These are phyloP conservation scores for Ceratocystis colombiana DNA, from an alignment of 2,329 filamentous ascomycete genomes.

Conservation along the genomic window DNA sequence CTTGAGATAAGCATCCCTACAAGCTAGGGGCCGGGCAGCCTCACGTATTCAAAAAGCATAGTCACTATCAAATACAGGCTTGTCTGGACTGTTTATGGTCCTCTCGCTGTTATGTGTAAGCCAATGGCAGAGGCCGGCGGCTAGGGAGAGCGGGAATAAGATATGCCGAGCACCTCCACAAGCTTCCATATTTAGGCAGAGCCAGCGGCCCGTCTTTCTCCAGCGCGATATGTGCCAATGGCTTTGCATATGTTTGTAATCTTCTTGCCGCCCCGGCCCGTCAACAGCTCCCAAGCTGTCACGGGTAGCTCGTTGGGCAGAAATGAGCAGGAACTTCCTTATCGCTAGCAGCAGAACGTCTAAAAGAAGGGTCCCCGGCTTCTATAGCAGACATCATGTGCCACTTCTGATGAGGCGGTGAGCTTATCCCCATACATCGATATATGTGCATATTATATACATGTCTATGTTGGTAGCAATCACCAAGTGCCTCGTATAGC, in stretches of 20 bases:
- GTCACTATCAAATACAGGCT: neutral
- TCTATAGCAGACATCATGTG: neutral
- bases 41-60: neutral
- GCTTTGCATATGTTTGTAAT: neutral
- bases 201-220: neutral
- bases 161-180: neutral
- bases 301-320: slow-evolving; percentile 1
- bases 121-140: neutral
- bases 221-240: neutral
- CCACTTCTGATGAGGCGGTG: neutral
- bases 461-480: no score
- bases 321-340: neutral
- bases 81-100: neutral
- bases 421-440: neutral
- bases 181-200: neutral
- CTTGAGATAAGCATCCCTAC: neutral
- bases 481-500: no score
- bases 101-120: neutral
- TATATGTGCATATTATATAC: no score
- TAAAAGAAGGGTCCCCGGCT: neutral
- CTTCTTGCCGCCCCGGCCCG: neutral
- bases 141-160: neutral
- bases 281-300: neutral
- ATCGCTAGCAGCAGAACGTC: neutral
- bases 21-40: neutral